phyloP scores from a whole-genome alignment of 441 rosid genomes.

The Corymbia calophylla region DNA sequence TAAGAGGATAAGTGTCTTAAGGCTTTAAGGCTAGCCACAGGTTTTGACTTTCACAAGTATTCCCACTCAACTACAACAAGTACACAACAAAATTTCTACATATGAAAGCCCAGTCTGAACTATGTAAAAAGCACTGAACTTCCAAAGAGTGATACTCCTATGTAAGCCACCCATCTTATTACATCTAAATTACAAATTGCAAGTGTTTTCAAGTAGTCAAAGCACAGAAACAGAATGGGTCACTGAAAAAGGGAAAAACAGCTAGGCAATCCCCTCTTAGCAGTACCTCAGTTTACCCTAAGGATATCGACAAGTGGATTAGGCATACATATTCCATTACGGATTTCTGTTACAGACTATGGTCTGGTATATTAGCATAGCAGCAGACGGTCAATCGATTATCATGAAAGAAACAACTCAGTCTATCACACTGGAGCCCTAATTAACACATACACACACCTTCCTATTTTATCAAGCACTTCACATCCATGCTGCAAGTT shows the following conservation, averaged over 20 bases:
- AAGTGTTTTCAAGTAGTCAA: background rate
- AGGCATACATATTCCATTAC: background rate
- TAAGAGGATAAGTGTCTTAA: background rate
- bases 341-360: background rate
- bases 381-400: background rate
- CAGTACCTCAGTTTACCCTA: background rate
- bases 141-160: background rate
- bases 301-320: background rate
- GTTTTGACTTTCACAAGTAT: background rate
- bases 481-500: background rate
- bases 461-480: background rate
- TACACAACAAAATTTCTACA: background rate
- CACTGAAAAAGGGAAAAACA: background rate
- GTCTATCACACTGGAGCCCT: background rate
- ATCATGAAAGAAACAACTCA: background rate
- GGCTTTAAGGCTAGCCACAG: background rate
- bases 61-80: background rate
- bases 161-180: background rate
- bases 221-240: background rate
- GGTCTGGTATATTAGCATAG: background rate
- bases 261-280: background rate
- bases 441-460: background rate
- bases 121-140: background rate
- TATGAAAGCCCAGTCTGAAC: background rate
- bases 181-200: background rate